A percentile compares a stretch with the other conserved stretches of the same genome.
phyloP scores from a whole-genome alignment of 2,329 filamentous ascomycete species.

The Diaporthe nobilis region DNA sequence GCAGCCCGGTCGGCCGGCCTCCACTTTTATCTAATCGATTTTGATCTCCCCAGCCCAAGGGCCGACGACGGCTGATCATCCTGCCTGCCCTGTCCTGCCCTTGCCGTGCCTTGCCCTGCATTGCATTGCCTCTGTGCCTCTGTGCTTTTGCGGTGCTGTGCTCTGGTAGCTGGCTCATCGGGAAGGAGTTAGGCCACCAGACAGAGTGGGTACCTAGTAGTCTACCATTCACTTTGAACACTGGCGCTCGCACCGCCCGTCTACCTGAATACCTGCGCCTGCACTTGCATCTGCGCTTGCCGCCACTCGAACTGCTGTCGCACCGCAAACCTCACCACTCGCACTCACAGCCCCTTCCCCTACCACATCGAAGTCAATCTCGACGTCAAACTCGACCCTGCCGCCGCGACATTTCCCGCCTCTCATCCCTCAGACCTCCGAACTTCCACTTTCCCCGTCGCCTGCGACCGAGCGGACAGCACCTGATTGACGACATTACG shows the following conservation, averaged over 20 bases:
- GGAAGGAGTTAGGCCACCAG: background rate
- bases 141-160: background rate
- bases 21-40: slow-evolving; percentile 34
- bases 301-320: slow-evolving; percentile 19
- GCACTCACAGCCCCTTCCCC: slow-evolving; percentile 15
- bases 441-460: background rate
- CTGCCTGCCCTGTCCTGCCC: slow-evolving; percentile 30
- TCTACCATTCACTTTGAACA: background rate
- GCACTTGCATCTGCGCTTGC: slow-evolving; percentile 19
- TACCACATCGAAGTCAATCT: slow-evolving; percentile 27
- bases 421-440: background rate
- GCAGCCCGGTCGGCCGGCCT: background rate
- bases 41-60: slow-evolving; percentile 28
- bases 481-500: slow-evolving; percentile 28
- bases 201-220: background rate
- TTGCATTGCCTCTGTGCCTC: slow-evolving; percentile 20
- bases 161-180: background rate
- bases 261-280: background rate
- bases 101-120: slow-evolving; percentile 20
- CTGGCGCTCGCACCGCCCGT: background rate
- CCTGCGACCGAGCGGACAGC: slow-evolving; percentile 28
- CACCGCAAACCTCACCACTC: slow-evolving; percentile 18
- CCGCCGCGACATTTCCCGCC: background rate
- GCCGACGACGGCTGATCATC: slow-evolving; percentile 22
- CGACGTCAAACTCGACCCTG: slow-evolving; percentile 33